Evolutionary conservation across 2,329 filamentous ascomycete species (phyloP), one percentile per base, ranked within the genome.

Genomic region (Fusarium virguliforme): DNA sequence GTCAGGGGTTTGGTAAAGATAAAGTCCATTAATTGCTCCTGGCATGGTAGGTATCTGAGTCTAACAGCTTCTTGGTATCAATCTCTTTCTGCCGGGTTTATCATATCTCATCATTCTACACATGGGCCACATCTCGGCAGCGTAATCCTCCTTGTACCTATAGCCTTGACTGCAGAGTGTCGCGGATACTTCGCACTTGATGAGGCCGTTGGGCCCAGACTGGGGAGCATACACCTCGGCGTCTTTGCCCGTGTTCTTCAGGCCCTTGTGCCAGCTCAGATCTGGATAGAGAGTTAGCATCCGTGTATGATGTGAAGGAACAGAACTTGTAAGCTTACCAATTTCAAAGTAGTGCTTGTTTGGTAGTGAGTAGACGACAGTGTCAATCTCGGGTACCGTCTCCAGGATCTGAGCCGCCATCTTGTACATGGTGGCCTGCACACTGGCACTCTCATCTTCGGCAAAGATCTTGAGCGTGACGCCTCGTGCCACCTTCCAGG

Each of bases 301-400:
- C 56, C 32, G 53, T 61, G 64, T 48, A n/a, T 30, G 10, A n/a
- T 6, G 18, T 38, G 13, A 6, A 15, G n/a, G 32, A 48, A 48
- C 37, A 18, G 10, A 12, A 4, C 7, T 35, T 15, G 43, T 43
- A 51, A 13, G 85, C 91, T 84, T 84, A 94, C 90, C 92, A 81
- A 98, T 91, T 83, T 98, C 95, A 79, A 98, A 98, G 85, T 98
- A 98, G 84, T 99, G 96, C 86, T 98, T 98, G 86, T 99, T 99
- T 10, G 96, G 96, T 77, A 99, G 86, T 8, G 91, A 87, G 80
- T 98, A 98, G 75, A 92, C 89, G 43, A 96, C 93, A 24, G 87
- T 86, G 48, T 91, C 88, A 24, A 94, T 88, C 70, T 91, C 85
- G 13, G 94, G 92, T 26, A 91, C 92, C 24, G 86, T 89, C 8